Conservation (phyloP, 2,329 filamentous ascomycete species). For the Ophiocordyceps polyrhachis-furcata region DNA sequence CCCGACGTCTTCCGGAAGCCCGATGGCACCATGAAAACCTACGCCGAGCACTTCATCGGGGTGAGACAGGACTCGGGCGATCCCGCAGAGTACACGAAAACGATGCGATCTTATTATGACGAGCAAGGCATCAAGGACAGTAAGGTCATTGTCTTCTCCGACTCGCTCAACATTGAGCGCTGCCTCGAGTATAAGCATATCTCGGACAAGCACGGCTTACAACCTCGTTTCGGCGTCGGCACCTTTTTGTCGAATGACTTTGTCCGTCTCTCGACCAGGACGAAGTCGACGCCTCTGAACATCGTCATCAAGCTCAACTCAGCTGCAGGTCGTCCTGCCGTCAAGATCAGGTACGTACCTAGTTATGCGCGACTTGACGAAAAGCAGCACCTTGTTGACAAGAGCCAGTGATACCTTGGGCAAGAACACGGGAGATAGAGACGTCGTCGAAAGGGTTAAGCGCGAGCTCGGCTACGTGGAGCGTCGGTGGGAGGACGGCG, state of each 20-base stretch:
- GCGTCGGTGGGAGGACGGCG: slow-evolving; percentile 62
- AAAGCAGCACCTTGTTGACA: slow-evolving; percentile 4
- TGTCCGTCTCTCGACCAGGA: slow-evolving; percentile 46
- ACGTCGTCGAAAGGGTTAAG: slow-evolving; percentile 69
- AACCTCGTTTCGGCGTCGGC: slow-evolving; percentile 80
- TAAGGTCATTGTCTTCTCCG: slow-evolving; percentile 89
- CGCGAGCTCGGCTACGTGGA: slow-evolving; percentile 70
- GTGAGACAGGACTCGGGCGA: slow-evolving; percentile 85
- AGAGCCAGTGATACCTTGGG: slow-evolving; percentile 51
- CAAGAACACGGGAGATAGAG: slow-evolving; percentile 84
- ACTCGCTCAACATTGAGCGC: slow-evolving; percentile 78
- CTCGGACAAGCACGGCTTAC: slow-evolving; percentile 63
- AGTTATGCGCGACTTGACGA: not conserved
- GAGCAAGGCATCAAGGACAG: slow-evolving; percentile 52
- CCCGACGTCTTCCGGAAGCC: slow-evolving; percentile 22
- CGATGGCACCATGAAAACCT: slow-evolving; percentile 35
- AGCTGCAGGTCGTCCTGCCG: slow-evolving; percentile 59
- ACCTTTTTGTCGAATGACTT: slow-evolving; percentile 97
- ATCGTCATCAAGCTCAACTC: slow-evolving; percentile 96
- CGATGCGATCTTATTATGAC: slow-evolving; percentile 69
- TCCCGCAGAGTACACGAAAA: slow-evolving; percentile 58
- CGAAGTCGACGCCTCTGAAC: slow-evolving; percentile 80
- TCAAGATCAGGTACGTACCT: slow-evolving; percentile 54
- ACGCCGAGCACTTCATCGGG: slow-evolving; percentile 66
- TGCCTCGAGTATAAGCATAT: slow-evolving; percentile 80